Percentiles rank a stretch among this genome's conserved stretches.
Conservation (phyloP, 202 grass and related monocot genomes). For the Schoenoplectus triqueter region DNA sequence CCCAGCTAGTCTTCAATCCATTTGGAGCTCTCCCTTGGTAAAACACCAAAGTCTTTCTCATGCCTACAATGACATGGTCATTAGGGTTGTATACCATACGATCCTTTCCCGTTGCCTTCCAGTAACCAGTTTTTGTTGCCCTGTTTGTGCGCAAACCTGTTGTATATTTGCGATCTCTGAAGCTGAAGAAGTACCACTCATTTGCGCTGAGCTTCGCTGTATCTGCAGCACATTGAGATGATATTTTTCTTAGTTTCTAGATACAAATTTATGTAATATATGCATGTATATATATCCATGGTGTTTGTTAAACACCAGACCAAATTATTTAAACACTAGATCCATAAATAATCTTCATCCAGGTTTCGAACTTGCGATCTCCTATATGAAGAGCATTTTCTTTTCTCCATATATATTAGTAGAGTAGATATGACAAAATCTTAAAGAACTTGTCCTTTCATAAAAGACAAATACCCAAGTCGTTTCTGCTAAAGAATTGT, state of each 20-base stretch:
- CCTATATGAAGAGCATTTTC: too few species aligned
- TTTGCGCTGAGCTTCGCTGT: conserved; percentile 76
- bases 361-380: too few species aligned
- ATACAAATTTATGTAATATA: neutral
- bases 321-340: too few species aligned
- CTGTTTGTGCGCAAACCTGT: conserved; percentile 84
- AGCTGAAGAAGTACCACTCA: conserved; percentile 99
- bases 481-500: conserved; percentile 4
- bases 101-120: conserved; percentile 94
- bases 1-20: conserved; percentile 77
- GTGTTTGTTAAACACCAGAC: neutral
- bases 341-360: too few species aligned
- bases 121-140: conserved; percentile 83
- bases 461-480: neutral
- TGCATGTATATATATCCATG: neutral
- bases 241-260: neutral
- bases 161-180: conserved; percentile 87
- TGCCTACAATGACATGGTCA: conserved; percentile 55
- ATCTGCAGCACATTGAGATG: conserved; percentile 42
- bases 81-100: conserved; percentile 53
- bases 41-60: conserved; percentile 98
- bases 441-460: neutral
- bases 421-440: conserved; percentile 35
- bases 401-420: neutral
- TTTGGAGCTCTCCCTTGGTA: conserved; percentile 82